Evolutionary conservation across 2,329 filamentous ascomycete species (phyloP).

Genomic region (Arachnomyces sp.): DNA sequence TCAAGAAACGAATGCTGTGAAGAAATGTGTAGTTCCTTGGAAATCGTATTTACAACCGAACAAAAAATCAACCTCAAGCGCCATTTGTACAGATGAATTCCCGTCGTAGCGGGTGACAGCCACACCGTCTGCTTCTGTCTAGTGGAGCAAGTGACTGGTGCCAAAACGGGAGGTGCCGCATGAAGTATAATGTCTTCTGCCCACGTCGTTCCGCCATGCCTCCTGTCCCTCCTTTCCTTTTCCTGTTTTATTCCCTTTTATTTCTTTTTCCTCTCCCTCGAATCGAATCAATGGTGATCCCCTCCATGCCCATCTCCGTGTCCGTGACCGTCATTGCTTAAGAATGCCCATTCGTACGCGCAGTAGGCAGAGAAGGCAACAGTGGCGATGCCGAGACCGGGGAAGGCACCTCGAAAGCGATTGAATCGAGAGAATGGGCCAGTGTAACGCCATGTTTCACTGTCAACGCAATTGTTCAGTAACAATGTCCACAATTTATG

Average conservation of each 20-base stretch:
- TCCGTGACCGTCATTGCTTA: constrained; percentile 60
- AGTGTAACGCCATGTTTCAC: constrained; percentile 90
- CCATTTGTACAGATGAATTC: constrained; percentile 12
- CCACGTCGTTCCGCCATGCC: not conserved
- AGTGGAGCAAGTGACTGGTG: no score
- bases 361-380: constrained; percentile 89
- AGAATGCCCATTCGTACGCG: constrained; percentile 79
- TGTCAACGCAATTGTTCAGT: constrained; percentile 35
- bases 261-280: no score
- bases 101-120: not conserved
- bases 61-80: constrained; percentile 9
- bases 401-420: constrained; percentile 79
- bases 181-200: no score
- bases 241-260: not conserved
- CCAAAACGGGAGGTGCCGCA: no score
- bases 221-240: constrained; percentile 4
- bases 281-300: constrained; percentile 47
- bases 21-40: constrained; percentile 1
- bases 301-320: constrained; percentile 47
- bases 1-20: no score
- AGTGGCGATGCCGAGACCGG: constrained; percentile 83
- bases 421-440: constrained; percentile 83
- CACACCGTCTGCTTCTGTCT: no score
- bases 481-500: constrained; percentile 1
- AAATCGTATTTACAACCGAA: constrained; percentile 11